Evolutionary conservation across 192 early-diverging fungal species (phyloP).

Genomic region (Rhizophagus sp.): DNA sequence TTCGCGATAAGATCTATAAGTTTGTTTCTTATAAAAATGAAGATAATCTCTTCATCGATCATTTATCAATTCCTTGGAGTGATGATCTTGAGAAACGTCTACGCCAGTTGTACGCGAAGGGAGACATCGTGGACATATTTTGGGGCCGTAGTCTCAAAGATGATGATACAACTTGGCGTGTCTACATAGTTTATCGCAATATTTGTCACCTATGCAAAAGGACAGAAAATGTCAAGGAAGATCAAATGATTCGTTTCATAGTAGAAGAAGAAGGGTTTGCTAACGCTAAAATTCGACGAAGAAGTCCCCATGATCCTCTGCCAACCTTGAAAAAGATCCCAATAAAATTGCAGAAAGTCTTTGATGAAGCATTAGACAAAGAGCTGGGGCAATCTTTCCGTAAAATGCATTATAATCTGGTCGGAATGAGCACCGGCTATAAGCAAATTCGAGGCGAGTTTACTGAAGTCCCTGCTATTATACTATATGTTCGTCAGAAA

Average conservation of each 20-base stretch:
- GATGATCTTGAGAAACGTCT: constrained; percentile 1
- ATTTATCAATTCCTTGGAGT: neutral
- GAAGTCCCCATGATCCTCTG: neutral
- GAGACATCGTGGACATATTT: constrained; percentile 15
- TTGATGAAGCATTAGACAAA: constrained; percentile 9
- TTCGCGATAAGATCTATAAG: constrained; percentile 14
- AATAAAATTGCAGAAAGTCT: neutral
- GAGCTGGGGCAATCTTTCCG: neutral
- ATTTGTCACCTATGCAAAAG: neutral
- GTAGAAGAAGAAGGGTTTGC: neutral
- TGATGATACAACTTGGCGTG: neutral
- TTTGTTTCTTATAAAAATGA: neutral
- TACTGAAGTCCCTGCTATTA: no score
- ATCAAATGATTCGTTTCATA: constrained; percentile 3
- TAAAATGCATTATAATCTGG: neutral
- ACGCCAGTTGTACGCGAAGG: neutral
- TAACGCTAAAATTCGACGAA: neutral
- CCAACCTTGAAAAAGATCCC: neutral
- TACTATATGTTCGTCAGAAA: neutral
- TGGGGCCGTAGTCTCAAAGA: neutral
- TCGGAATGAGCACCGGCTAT: neutral
- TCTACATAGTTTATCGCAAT: neutral
- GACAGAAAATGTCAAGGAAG: neutral
- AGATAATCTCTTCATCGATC: neutral
- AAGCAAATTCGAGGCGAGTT: no score